Conservation (phyloP, 2,329 filamentous ascomycete genomes). For the Colletotrichum chrysophilum region DNA sequence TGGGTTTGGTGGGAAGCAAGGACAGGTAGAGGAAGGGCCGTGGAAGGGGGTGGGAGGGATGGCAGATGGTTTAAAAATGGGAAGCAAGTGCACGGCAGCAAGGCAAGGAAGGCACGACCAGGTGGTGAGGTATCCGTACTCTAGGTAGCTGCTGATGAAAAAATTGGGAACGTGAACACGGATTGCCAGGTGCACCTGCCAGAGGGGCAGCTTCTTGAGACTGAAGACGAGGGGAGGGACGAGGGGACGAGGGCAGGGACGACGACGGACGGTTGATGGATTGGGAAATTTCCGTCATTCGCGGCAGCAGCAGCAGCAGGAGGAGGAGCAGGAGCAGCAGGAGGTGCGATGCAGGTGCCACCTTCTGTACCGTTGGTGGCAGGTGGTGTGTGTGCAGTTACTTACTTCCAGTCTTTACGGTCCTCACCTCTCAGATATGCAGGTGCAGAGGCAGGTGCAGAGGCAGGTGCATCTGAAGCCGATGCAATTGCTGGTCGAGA, state of each 20-base stretch:
- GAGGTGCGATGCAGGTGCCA: not conserved
- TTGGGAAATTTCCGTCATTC: not conserved
- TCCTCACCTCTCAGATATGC: not conserved
- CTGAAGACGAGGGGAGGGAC: not conserved
- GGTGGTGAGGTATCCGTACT: not conserved
- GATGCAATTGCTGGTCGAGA: not conserved
- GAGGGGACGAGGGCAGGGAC: not conserved
- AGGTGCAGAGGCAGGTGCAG: not conserved
- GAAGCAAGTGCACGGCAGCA: not conserved
- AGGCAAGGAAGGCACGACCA: not conserved
- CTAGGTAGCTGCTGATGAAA: not conserved
- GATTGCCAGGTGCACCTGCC: not conserved
- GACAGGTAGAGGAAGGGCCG: not conserved
- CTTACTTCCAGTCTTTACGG: not conserved
- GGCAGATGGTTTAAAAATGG: conserved; percentile 10
- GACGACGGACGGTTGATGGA: not conserved
- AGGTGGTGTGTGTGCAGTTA: not conserved
- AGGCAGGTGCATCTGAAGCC: not conserved
- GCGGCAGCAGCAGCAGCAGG: not conserved
- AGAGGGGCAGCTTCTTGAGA: not conserved
- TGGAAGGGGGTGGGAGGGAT: conserved; percentile 1
- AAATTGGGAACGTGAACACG: not conserved
- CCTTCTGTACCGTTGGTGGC: not conserved
- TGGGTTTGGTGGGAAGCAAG: not conserved
- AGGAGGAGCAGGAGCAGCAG: not conserved